A percentile compares a stretch with the other conserved stretches of the same genome.
phyloP scores from a whole-genome alignment of 495 filamentous ascomycete species.

The Amorphotheca resinae region DNA sequence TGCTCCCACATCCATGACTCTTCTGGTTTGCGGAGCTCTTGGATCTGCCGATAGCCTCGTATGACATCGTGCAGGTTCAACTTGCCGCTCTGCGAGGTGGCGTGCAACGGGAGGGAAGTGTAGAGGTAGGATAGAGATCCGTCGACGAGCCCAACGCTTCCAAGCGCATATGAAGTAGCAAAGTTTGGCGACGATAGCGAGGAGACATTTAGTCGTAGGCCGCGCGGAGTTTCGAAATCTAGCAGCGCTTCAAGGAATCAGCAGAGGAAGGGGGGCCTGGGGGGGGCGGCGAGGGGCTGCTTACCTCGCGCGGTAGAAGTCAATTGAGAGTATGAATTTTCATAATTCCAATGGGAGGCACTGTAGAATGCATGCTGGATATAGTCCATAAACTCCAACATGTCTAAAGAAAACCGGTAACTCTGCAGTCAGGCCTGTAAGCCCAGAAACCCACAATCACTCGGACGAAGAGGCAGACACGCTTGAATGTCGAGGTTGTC shows the following conservation, averaged over 20 bases:
- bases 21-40: slow-evolving; percentile 37
- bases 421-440: background rate
- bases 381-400: slow-evolving; percentile 98
- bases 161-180: slow-evolving; percentile 79
- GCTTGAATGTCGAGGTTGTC: too few relatives aligned
- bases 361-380: slow-evolving; percentile 86
- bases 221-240: slow-evolving; percentile 69
- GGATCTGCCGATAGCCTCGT: slow-evolving; percentile 55
- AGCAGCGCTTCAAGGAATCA: slow-evolving; percentile 49
- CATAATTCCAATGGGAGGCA: slow-evolving; percentile 76
- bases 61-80: slow-evolving; percentile 54
- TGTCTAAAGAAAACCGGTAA: slow-evolving; percentile 24
- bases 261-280: background rate
- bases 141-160: slow-evolving; percentile 74
- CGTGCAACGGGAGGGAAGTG: slow-evolving; percentile 58
- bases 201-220: slow-evolving; percentile 71
- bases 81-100: slow-evolving; percentile 39
- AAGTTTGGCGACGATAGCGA: slow-evolving; percentile 86
- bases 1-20: slow-evolving; percentile 36
- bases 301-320: slow-evolving; percentile 76
- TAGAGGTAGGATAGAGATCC: slow-evolving; percentile 88
- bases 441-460: background rate
- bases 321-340: slow-evolving; percentile 84
- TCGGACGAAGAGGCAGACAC: too few relatives aligned
- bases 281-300: slow-evolving; percentile 4